Percentiles rank a stretch among this genome's conserved stretches.
Evolutionary conservation across 2,329 filamentous ascomycete species (phyloP).

Genomic region (Orbilia javanica): DNA sequence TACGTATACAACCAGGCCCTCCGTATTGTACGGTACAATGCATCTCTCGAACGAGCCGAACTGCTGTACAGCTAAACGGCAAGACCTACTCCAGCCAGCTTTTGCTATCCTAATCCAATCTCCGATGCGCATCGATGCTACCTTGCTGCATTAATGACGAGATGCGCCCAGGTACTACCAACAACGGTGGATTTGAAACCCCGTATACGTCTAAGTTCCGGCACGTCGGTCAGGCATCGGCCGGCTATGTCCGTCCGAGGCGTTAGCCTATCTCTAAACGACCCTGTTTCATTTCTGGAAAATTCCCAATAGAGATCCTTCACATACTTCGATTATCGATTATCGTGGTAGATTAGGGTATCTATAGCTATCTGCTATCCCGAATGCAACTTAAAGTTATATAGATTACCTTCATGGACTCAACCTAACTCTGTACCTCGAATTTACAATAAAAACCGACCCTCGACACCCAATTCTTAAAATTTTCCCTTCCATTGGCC

Average conservation of each 20-base stretch:
- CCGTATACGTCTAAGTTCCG: no score
- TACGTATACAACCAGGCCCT: not conserved
- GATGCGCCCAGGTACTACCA: not conserved
- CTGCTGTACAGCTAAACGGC: not conserved
- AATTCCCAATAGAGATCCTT: constrained; percentile 22
- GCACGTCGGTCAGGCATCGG: not conserved
- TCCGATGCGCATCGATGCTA: not conserved
- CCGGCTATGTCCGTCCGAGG: constrained; percentile 17
- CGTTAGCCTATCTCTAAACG: not conserved
- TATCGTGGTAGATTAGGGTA: not conserved
- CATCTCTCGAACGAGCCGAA: not conserved
- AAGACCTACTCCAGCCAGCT: not conserved
- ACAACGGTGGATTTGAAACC: not conserved
- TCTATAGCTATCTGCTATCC: not conserved
- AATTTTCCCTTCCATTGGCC: not conserved
- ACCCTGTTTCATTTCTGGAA: constrained; percentile 16
- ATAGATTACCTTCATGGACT: not conserved
- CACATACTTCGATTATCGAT: constrained; percentile 7
- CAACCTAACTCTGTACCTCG: not conserved
- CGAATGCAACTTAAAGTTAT: not conserved
- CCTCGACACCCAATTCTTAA: not conserved
- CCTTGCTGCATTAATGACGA: not conserved
- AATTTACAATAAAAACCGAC: not conserved
- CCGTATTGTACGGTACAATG: not conserved
- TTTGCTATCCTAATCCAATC: constrained; percentile 10